Conservation (phyloP, 2,329 filamentous ascomycete species). For the Onygena corvina region DNA sequence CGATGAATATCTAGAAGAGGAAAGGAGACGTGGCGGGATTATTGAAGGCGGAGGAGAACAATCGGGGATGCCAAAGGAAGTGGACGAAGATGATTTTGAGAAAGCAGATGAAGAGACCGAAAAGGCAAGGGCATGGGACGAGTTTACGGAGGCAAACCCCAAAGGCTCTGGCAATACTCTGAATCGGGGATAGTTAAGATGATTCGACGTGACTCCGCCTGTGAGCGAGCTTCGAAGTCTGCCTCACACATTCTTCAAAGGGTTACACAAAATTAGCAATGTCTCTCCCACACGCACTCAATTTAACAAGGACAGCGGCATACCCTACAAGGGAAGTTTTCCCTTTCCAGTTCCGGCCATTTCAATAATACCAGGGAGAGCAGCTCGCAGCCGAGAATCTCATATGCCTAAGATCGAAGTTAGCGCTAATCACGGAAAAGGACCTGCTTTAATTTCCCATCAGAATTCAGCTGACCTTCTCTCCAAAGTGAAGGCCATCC, state of each 20-base stretch:
- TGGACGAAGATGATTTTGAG: constrained; percentile 84
- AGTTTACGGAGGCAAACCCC: constrained; percentile 81
- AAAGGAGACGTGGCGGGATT: constrained; percentile 69
- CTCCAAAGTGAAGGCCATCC: constrained; percentile 29
- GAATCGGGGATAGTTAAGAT: constrained; percentile 39
- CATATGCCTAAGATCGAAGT: constrained; percentile 12
- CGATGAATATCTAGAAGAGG: constrained; percentile 93
- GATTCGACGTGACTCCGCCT: no score
- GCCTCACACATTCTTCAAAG: no score
- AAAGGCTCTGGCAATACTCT: constrained; percentile 45
- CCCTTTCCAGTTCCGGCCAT: constrained; percentile 17
- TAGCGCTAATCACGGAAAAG: neutral
- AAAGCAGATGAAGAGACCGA: constrained; percentile 79
- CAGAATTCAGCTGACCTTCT: constrained; percentile 11
- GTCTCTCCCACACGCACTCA: neutral
- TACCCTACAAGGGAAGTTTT: constrained; percentile 13
- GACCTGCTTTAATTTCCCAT: neutral
- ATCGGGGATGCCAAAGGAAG: constrained; percentile 53
- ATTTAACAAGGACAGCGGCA: neutral
- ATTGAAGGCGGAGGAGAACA: constrained; percentile 80
- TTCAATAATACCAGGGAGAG: constrained; percentile 12
- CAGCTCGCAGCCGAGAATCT: constrained; percentile 15
- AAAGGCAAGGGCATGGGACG: constrained; percentile 92
- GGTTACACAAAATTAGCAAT: neutral
- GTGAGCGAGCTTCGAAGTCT: no score